phyloP scores from a whole-genome alignment of 2,329 filamentous ascomycete species.

The Ambrosiella cleistominuta region DNA sequence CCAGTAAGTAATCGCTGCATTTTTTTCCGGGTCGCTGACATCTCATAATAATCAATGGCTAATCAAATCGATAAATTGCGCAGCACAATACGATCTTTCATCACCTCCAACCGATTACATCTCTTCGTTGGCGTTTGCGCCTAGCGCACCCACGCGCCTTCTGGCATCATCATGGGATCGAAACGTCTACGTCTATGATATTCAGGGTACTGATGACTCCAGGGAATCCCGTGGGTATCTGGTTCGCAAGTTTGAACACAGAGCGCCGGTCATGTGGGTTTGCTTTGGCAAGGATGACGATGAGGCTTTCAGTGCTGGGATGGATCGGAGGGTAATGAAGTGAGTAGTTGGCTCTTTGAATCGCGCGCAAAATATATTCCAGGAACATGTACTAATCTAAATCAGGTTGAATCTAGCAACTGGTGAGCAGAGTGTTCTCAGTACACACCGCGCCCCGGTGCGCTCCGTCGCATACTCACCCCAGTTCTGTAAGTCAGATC shows the following conservation, averaged over 20 bases:
- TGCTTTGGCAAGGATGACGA: constrained; percentile 74
- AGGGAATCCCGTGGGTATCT: constrained; percentile 43
- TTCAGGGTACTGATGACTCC: constrained; percentile 23
- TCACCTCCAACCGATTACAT: constrained; percentile 75
- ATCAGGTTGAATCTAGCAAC: constrained; percentile 48
- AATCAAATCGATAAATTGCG: constrained; percentile 16
- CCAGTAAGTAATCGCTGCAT: constrained; percentile 5
- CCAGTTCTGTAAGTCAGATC: constrained; percentile 38
- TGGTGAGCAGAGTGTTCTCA: constrained; percentile 55
- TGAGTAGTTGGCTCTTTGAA: constrained; percentile 21
- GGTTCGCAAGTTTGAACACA: constrained; percentile 58
- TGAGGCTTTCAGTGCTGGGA: constrained; percentile 68
- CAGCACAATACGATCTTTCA: constrained; percentile 65
- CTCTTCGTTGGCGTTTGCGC: constrained; percentile 72
- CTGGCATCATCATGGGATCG: constrained; percentile 94
- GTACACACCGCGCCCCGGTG: constrained; percentile 62
- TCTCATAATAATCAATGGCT: not conserved
- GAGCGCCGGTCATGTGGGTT: constrained; percentile 73
- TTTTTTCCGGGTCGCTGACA: not conserved
- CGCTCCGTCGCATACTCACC: constrained; percentile 69
- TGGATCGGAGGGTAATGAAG: constrained; percentile 76
- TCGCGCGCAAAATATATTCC: too few species aligned
- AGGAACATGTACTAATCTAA: not conserved
- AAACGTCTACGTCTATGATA: constrained; percentile 77
- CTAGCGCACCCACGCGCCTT: constrained; percentile 53